Conservation (phyloP, 208 protist genomes). For the Crithidia bombi region DNA sequence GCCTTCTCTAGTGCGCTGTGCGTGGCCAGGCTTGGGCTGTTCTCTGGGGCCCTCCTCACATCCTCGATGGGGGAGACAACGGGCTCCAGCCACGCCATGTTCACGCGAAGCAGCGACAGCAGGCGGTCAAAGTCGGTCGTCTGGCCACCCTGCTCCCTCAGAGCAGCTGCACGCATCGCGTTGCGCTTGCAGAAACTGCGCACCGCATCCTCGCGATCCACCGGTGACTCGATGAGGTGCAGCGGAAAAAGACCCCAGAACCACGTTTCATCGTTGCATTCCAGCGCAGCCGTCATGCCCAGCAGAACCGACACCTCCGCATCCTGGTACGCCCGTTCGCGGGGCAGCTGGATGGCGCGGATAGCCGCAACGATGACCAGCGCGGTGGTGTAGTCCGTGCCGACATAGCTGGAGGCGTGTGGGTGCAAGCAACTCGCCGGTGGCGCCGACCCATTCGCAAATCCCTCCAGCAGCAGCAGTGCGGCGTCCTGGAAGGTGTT, state of each 20-base stretch:
- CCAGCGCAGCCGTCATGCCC: conserved; percentile 69
- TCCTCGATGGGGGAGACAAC: conserved; percentile 37
- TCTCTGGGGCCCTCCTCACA: conserved; percentile 31
- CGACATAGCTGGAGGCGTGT: conserved; percentile 86
- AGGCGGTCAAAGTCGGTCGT: conserved; percentile 50
- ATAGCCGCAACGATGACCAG: conserved; percentile 69
- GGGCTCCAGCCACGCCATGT: conserved; percentile 48
- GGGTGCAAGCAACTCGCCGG: conserved; percentile 71
- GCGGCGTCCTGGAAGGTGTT: conserved; percentile 73
- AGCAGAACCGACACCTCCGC: conserved; percentile 75
- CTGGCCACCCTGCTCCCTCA: conserved; percentile 14
- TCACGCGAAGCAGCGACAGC: conserved; percentile 43
- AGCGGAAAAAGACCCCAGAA: conserved; percentile 83
- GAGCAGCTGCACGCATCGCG: conserved; percentile 50
- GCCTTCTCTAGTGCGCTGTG: conserved; percentile 67
- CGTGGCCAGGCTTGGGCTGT: conserved; percentile 72
- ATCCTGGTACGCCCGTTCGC: conserved; percentile 55
- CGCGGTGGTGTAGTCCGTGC: conserved; percentile 76
- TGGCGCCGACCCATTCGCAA: conserved; percentile 53
- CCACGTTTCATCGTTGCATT: conserved; percentile 74
- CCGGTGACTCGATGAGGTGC: conserved; percentile 73
- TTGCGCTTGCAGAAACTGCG: conserved; percentile 75
- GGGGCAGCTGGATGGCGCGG: conserved; percentile 57
- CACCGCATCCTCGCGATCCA: conserved; percentile 55
- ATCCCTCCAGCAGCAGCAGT: conserved; percentile 81